A percentile compares a stretch with the other conserved stretches of the same genome.
phyloP scores from a whole-genome alignment of 257 asterid genomes.

The Nicotiana undulata region DNA sequence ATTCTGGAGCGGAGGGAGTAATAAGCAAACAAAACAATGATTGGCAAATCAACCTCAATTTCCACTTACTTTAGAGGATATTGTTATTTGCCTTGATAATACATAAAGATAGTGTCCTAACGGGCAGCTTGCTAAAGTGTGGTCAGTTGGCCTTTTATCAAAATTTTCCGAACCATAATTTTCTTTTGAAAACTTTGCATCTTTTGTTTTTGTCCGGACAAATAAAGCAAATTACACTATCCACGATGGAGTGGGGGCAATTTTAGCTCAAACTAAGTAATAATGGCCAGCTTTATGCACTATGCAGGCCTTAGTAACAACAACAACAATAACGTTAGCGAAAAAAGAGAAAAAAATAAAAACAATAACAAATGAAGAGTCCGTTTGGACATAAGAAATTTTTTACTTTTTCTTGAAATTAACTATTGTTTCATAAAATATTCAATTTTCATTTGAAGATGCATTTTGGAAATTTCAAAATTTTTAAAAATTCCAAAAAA shows the following conservation, averaged over 20 bases:
- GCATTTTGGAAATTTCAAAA: no score
- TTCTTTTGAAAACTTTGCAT: neutral
- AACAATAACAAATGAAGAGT: no score
- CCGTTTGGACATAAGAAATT: no score
- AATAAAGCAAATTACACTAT: neutral
- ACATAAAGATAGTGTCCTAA: neutral
- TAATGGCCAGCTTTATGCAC: neutral
- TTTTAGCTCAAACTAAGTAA: neutral
- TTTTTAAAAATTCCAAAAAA: no score
- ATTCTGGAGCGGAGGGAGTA: no score
- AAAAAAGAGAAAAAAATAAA: no score
- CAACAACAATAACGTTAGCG: no score
- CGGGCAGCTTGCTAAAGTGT: neutral
- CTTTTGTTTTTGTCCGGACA: neutral
- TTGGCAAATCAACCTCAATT: neutral
- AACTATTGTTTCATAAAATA: no score
- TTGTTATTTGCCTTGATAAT: neutral
- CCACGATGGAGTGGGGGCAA: neutral
- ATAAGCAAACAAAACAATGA: neutral
- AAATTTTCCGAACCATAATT: neutral
- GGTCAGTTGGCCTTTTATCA: neutral
- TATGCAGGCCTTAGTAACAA: neutral
- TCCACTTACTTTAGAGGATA: neutral
- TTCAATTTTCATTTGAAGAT: no score
- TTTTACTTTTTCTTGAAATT: no score